These are phyloP conservation scores for Knufia petricola DNA, from an alignment of 2,329 filamentous ascomycete species.

Conservation along the genomic window DNA sequence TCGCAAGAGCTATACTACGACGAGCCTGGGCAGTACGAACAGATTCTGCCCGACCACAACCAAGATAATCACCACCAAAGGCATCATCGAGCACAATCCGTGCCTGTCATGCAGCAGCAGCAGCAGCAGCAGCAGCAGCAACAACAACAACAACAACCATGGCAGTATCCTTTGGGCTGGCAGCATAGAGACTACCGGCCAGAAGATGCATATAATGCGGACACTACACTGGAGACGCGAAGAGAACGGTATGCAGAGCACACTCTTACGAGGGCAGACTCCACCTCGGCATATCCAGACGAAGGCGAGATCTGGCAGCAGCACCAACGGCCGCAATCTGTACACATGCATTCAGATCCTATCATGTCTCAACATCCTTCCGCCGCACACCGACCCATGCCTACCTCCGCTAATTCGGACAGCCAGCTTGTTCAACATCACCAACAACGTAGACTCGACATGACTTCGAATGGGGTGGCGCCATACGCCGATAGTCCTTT, in stretches of 20 bases:
- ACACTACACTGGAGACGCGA: conserved; percentile 39
- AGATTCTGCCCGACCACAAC: background rate
- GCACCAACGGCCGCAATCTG: conserved; percentile 2
- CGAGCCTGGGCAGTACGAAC: background rate
- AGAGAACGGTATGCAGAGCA: background rate
- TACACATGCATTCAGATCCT: conserved; percentile 7
- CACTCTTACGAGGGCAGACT: background rate
- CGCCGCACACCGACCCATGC: conserved; percentile 13
- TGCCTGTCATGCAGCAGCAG: too few relatives aligned
- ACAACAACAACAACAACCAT: conserved; percentile 42
- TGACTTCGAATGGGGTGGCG: conserved; percentile 18
- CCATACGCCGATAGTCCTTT: conserved; percentile 24
- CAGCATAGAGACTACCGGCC: background rate
- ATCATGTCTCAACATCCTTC: conserved; percentile 1
- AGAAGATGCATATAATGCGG: conserved; percentile 43
- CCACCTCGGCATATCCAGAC: background rate
- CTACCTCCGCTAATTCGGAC: conserved; percentile 10
- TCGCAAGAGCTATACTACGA: conserved; percentile 2
- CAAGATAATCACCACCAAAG: conserved; percentile 8
- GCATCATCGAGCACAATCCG: conserved; percentile 31
- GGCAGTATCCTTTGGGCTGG: conserved; percentile 37
- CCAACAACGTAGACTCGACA: conserved; percentile 10
- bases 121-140: too few relatives aligned
- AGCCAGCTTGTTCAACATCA: conserved; percentile 8
- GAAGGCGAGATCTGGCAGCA: conserved; percentile 3